These are phyloP conservation scores for Ceratobasidium sp. DNA, from an alignment of 1,284 basidiomycete genomes.

Conservation along the genomic window DNA sequence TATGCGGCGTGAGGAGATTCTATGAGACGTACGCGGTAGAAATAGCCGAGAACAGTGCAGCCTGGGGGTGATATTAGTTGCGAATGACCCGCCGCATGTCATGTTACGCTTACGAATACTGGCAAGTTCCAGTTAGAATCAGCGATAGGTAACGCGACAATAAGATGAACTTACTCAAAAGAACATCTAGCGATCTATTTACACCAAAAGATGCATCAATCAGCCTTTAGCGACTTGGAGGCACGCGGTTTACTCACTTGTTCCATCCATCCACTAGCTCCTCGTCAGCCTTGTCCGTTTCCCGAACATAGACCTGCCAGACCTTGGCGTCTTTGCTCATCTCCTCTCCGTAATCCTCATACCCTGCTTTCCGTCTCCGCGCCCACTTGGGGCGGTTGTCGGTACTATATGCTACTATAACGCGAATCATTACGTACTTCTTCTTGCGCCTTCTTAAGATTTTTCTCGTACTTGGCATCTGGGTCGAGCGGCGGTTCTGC, in stretches of 20 bases:
- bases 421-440: not conserved
- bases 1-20: not conserved
- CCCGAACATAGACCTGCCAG: slow-evolving; percentile 17
- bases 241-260: not conserved
- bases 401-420: not conserved
- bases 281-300: slow-evolving; percentile 5
- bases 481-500: not conserved
- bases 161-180: slow-evolving; percentile 4
- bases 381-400: not conserved
- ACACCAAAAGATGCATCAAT: not conserved
- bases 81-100: too few species aligned
- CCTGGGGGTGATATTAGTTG: not conserved
- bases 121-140: not conserved
- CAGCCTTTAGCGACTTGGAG: too few species aligned
- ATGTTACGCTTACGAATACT: slow-evolving; percentile 15
- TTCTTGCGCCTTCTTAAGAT: not conserved
- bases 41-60: slow-evolving; percentile 33
- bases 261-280: slow-evolving; percentile 32
- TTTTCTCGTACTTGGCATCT: not conserved
- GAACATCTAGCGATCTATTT: not conserved
- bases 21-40: slow-evolving; percentile 8
- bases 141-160: not conserved
- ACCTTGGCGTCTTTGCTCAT: slow-evolving; percentile 28
- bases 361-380: not conserved
- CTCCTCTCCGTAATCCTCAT: slow-evolving; percentile 11